Evolutionary conservation across 1,284 basidiomycete genomes (phyloP), one percentile per base, ranked within the genome.

Genomic region (Sparassis latifolia): DNA sequence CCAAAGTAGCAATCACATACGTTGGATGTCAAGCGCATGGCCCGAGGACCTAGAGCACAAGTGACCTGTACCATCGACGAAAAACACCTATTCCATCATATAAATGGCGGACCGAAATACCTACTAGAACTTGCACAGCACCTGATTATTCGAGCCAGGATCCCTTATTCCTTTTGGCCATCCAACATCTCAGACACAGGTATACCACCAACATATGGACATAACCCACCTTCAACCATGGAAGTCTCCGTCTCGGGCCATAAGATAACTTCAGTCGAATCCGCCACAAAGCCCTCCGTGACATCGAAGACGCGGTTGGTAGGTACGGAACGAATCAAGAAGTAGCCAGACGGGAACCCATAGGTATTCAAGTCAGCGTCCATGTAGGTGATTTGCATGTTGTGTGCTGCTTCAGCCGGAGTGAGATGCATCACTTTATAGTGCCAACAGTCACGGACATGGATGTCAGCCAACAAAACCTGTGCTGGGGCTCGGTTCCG

Each of bases 341-440:
- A 91, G 67, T 89, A 90, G 3, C 88, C 89, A 40, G 74, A 64
- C 33, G 88, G 87, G 56, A 90, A 91, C 20, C 87, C 88, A 47
- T 62, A 62, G 40, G 58, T 60, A 45, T 58, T 50, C 47, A 66
- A 44, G 51, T 65, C 63, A n/a, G 59, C 60, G 6, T 58, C 48
- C 50, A 62, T 54, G 3, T 61, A 53, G 7, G 53, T 48, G 39
- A 56, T 45, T 40, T 61, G 56, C 41, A 49, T 54, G 55, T 59
- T 60, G 44, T 55, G 42, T 20, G 55, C 52, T 12, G 52, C 46
- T 29, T 59, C 58, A 3, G 49, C 44, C 10, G 55, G 55, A 28
- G 52, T 56, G 35, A 62, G 52, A 47, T 59, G 60, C 59, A 60
- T 62, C 10, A 7, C 12, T 10, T 29, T 32, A 31, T 44, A 27